Conservation (phyloP, 2,329 filamentous ascomycete species). For the Dactylellina parvicollis region DNA sequence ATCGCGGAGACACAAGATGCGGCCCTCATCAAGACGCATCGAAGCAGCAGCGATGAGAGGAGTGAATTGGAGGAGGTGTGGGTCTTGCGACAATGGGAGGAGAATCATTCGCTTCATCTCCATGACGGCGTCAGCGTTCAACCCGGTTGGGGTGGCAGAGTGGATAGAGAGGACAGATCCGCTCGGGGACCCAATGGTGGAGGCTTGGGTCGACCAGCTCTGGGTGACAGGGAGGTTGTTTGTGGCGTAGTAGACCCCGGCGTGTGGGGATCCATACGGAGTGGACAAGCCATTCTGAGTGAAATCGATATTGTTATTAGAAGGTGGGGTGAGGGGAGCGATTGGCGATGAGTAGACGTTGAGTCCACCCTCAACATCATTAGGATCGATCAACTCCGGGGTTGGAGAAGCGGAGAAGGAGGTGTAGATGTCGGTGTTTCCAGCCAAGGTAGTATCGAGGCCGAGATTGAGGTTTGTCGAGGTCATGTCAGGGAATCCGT, state of each 20-base stretch:
- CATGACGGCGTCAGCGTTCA: constrained; percentile 42
- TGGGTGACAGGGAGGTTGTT: constrained; percentile 39
- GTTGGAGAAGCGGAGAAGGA: constrained; percentile 51
- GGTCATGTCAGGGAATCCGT: constrained; percentile 51
- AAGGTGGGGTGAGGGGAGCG: constrained; percentile 46
- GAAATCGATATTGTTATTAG: constrained; percentile 46
- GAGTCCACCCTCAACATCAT: constrained; percentile 41
- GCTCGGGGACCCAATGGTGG: constrained; percentile 45
- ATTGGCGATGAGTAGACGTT: constrained; percentile 52
- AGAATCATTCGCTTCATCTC: constrained; percentile 52
- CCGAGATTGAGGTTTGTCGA: constrained; percentile 35
- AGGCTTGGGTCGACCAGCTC: constrained; percentile 37
- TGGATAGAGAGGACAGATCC: constrained; percentile 41
- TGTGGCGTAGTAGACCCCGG: constrained; percentile 45
- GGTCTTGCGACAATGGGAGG: constrained; percentile 49
- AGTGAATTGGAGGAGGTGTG: constrained; percentile 42
- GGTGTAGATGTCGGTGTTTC: constrained; percentile 41
- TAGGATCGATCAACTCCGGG: constrained; percentile 44
- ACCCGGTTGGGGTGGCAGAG: constrained; percentile 25
- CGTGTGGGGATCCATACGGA: constrained; percentile 45
- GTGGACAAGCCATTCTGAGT: constrained; percentile 33
- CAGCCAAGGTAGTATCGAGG: constrained; percentile 38
- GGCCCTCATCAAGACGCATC: constrained; percentile 52
- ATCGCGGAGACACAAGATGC: constrained; percentile 87
- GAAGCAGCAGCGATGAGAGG: constrained; percentile 48